Evolutionary conservation across 2,329 filamentous ascomycete genomes (phyloP).

Genomic region (Hymenoscyphus albidus): DNA sequence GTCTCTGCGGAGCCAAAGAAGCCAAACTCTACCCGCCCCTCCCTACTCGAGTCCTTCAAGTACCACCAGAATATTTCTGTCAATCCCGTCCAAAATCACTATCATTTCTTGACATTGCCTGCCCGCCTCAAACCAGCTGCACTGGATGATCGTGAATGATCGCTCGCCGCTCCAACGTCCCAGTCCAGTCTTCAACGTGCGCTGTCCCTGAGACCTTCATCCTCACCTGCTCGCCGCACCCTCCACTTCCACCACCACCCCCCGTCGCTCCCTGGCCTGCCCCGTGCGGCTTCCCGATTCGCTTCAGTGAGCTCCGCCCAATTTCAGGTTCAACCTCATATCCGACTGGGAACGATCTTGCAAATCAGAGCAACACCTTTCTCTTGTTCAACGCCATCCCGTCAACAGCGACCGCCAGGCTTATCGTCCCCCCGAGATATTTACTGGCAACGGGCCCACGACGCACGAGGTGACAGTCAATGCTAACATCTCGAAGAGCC

Average conservation of each 20-base stretch:
- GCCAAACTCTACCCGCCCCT: no score
- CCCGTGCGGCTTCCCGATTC: constrained; percentile 7
- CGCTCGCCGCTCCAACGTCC: background rate
- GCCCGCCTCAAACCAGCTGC: no score
- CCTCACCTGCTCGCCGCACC: no score
- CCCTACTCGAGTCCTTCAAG: no score
- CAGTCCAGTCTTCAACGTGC: background rate
- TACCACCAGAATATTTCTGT: no score
- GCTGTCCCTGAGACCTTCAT: no score
- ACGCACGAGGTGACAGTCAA: constrained; percentile 1
- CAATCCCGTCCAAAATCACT: no score
- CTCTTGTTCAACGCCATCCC: background rate
- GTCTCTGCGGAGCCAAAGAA: no score
- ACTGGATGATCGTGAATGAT: background rate
- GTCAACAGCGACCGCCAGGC: background rate
- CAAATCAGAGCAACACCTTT: constrained; percentile 3
- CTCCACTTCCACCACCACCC: background rate
- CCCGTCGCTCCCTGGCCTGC: background rate
- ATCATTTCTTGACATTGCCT: no score
- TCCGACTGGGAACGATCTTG: background rate
- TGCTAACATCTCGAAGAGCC: constrained; percentile 16
- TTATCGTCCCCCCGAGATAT: background rate
- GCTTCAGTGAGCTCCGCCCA: constrained; percentile 12
- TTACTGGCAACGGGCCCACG: background rate
- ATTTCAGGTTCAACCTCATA: constrained; percentile 14